A percentile compares a stretch with the other conserved stretches of the same genome.
These are phyloP conservation scores for Verticillium isaacii DNA, from an alignment of 2,329 filamentous ascomycete genomes.

Conservation along the genomic window DNA sequence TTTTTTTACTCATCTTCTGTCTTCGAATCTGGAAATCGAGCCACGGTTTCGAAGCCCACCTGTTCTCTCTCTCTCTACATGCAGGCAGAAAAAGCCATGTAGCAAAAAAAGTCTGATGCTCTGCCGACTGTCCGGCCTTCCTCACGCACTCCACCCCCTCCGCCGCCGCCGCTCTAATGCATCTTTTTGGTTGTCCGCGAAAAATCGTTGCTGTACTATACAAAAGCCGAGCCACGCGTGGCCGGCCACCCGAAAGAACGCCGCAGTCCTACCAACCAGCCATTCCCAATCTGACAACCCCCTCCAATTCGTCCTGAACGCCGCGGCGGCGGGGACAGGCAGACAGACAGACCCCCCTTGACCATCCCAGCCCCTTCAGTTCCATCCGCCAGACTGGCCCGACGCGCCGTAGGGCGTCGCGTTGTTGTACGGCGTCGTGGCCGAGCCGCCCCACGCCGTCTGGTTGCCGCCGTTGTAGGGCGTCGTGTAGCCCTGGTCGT, in stretches of 20 bases:
- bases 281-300: background rate
- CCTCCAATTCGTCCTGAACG: background rate
- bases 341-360: too few species aligned
- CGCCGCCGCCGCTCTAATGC: background rate
- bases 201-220: background rate
- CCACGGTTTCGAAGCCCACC: background rate
- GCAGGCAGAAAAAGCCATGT: background rate
- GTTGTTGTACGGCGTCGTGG: constrained; percentile 38
- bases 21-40: background rate
- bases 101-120: background rate
- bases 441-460: constrained; percentile 60
- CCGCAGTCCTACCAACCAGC: background rate
- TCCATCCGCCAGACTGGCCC: constrained; percentile 43
- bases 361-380: constrained; percentile 20
- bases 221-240: background rate
- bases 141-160: too few species aligned
- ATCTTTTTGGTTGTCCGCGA: background rate
- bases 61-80: background rate
- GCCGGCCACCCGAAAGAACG: background rate
- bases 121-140: background rate
- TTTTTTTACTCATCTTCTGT: background rate
- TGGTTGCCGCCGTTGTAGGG: constrained; percentile 58
- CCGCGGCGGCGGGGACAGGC: background rate
- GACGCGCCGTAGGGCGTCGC: constrained; percentile 44
- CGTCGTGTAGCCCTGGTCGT: constrained; percentile 63